These are phyloP conservation scores for Apiotrichum mycotoxinovorans DNA, from an alignment of 1,284 basidiomycete species.

Conservation along the genomic window DNA sequence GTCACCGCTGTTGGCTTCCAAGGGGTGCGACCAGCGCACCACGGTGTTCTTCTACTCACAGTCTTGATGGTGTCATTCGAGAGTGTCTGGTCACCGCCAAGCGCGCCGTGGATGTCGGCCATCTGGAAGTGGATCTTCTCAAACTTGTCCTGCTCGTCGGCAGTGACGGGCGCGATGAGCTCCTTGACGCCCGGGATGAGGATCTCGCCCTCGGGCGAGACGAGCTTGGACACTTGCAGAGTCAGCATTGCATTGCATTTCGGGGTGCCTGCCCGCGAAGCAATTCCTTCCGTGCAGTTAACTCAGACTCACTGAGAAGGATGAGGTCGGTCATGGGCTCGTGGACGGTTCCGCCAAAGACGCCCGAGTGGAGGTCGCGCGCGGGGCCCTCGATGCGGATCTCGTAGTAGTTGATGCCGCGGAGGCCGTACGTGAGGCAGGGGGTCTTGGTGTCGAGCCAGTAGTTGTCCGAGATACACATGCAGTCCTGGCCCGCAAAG, in stretches of 20 bases:
- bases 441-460: conserved; percentile 53
- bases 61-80: conserved; percentile 77
- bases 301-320: conserved; percentile 45
- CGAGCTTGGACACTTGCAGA: conserved; percentile 73
- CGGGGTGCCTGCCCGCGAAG: no score
- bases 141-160: conserved; percentile 71
- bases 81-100: conserved; percentile 72
- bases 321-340: conserved; percentile 69
- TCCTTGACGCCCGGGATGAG: conserved; percentile 88
- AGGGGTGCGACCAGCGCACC: no score
- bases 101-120: conserved; percentile 71
- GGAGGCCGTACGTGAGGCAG: conserved; percentile 56
- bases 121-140: conserved; percentile 67
- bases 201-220: conserved; percentile 76
- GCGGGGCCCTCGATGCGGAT: conserved; percentile 78
- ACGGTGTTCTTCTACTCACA: conserved; percentile 19
- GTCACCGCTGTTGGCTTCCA: neutral
- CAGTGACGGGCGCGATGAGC: conserved; percentile 72
- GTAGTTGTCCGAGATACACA: conserved; percentile 71
- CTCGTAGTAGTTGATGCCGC: conserved; percentile 87
- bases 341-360: conserved; percentile 81
- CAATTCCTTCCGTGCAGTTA: neutral
- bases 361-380: conserved; percentile 87
- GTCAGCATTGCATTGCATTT: no score
- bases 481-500: conserved; percentile 88